Evolutionary conservation across 2,329 filamentous ascomycete species (phyloP), one percentile per base, ranked within the genome.

Genomic region (Endothia cerciana): DNA sequence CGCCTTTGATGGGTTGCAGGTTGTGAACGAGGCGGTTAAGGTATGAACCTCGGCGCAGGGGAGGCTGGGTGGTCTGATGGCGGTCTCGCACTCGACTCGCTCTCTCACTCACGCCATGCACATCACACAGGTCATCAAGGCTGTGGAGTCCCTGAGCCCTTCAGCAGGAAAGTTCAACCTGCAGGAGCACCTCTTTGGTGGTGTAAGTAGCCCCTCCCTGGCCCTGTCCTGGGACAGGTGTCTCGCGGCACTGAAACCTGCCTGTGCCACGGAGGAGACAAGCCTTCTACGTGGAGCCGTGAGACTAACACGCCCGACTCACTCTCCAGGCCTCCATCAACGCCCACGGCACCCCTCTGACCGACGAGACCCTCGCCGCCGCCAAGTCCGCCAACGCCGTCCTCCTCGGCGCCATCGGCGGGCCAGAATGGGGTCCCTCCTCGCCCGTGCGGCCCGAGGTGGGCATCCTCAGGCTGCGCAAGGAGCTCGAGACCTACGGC

Each of bases 401-500:
- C 0, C 79, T 83, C 59, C 81, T 83, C 65, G 81, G 81, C 19
- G 78, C 77, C 68, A 78, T 82, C 22, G 81, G 81, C n/a, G 81
- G 81, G 4, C 81, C 81, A 1, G 77, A 82, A 70, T 83, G 81
- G 81, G 94, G 94, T 68, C 95, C 93, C 40, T 92, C 92, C 71
- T 81, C 73, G 75, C 72, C 88, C 65, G 90, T 97, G 69, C 92
- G 94, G 55, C 94, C 94, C 1, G 94, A 98, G 78, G 92, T 97
- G 81, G 94, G 94, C 68, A 89, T 98, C 73, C 89, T 98, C 69
- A 87, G 84, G 72, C 91, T 98, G 63, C 93, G 94, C 81, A 97
- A 96, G 81, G 92, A 97, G 80, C 91, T 98, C 85, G 86, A 87
- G 75, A 93, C 94, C 65, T 98, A 96, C 80, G 94, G 94, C 72